phyloP scores from a whole-genome alignment of 2,329 filamentous ascomycete species.

The Hirsutella minnesotensis region DNA sequence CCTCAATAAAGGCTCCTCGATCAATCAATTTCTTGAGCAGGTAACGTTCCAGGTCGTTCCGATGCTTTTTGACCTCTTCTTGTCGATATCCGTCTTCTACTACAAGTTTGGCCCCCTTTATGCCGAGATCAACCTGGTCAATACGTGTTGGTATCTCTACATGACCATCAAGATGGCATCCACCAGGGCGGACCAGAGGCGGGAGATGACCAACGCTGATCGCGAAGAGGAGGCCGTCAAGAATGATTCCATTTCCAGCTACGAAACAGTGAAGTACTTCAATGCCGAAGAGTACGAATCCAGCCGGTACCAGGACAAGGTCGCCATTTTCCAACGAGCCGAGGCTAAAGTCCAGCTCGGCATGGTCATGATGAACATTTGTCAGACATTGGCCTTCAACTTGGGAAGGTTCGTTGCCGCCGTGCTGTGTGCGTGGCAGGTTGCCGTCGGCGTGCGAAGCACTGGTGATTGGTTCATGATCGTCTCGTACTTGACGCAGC shows the following conservation, averaged over 20 bases:
- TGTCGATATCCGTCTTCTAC: slow-evolving; percentile 75
- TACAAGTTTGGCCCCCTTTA: slow-evolving; percentile 53
- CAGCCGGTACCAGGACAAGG: slow-evolving; percentile 57
- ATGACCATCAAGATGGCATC: slow-evolving; percentile 93
- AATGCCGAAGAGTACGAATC: slow-evolving; percentile 76
- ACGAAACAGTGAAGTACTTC: slow-evolving; percentile 90
- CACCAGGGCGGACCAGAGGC: slow-evolving; percentile 79
- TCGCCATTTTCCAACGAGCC: slow-evolving; percentile 58
- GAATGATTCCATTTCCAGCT: slow-evolving; percentile 97
- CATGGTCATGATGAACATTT: slow-evolving; percentile 69
- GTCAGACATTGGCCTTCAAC: slow-evolving; percentile 71
- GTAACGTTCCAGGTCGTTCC: slow-evolving; percentile 92
- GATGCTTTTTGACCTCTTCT: slow-evolving; percentile 80
- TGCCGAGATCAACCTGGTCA: slow-evolving; percentile 75
- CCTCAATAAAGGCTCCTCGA: slow-evolving; percentile 87
- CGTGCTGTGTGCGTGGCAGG: slow-evolving; percentile 66
- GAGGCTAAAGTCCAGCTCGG: slow-evolving; percentile 69
- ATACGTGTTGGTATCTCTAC: slow-evolving; percentile 94
- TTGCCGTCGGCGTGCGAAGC: slow-evolving; percentile 50
- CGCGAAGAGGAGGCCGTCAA: slow-evolving; percentile 95
- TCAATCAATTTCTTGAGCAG: slow-evolving; percentile 94
- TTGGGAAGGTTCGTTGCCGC: slow-evolving; percentile 60
- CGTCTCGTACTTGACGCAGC: slow-evolving; percentile 66
- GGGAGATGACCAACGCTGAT: slow-evolving; percentile 90
- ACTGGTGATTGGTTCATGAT: slow-evolving; percentile 64